phyloP scores from a whole-genome alignment of 208 protist genomes.

The Wallacemonas sp. region DNA sequence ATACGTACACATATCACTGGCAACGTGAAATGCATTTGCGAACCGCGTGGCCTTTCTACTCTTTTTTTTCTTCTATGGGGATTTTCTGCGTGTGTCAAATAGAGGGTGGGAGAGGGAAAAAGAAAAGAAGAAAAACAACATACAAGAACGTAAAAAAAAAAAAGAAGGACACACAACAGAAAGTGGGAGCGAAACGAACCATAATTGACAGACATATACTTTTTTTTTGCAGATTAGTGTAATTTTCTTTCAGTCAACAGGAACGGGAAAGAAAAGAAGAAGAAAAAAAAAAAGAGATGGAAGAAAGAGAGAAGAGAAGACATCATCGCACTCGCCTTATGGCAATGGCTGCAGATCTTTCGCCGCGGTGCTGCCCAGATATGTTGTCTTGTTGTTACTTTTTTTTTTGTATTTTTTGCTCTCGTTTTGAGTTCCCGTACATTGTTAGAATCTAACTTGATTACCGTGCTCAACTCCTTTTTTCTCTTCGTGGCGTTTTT shows the following conservation, averaged over 20 bases:
- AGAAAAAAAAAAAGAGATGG: background rate
- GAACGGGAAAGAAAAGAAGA: slow-evolving; percentile 15
- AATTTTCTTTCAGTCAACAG: background rate
- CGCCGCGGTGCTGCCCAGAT: no score
- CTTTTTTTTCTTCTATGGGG: background rate
- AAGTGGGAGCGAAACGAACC: background rate
- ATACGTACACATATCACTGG: no score
- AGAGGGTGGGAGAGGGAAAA: background rate
- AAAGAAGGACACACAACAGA: background rate
- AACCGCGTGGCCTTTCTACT: background rate
- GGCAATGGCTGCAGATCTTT: no score
- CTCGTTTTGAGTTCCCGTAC: no score
- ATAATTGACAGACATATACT: background rate
- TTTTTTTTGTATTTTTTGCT: no score
- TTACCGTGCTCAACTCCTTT: no score
- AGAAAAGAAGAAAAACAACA: background rate
- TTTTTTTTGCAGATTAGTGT: background rate
- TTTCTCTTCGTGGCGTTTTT: no score
- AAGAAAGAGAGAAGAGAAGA: background rate
- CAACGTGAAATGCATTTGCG: no score
- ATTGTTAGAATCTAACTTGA: no score
- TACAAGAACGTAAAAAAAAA: background rate
- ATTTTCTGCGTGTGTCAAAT: background rate
- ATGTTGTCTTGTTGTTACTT: no score
- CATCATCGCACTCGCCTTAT: background rate